Conservation (phyloP, 768 basidiomycete species). For the Amanita rubescens region DNA sequence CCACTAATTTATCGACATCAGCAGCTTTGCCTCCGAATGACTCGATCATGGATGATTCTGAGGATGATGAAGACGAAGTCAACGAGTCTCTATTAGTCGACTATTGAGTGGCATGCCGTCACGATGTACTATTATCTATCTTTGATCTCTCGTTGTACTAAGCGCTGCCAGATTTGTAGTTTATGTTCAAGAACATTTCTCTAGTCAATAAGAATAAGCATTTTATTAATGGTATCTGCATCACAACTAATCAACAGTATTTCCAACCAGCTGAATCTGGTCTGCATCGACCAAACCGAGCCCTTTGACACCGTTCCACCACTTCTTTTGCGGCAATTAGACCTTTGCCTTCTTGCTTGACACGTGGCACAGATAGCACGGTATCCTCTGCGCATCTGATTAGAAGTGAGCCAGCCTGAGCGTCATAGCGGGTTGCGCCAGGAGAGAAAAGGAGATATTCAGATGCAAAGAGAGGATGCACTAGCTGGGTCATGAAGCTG, state of each 20-base stretch:
- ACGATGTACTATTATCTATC: neutral
- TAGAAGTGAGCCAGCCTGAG: constrained; percentile 31
- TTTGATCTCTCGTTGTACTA: neutral
- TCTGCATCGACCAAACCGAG: constrained; percentile 15
- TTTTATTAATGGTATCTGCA: neutral
- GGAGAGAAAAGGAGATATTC: constrained; percentile 18
- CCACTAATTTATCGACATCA: constrained; percentile 11
- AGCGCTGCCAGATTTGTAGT: neutral
- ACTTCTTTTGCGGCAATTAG: constrained; percentile 52
- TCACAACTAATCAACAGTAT: neutral
- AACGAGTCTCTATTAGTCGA: constrained; percentile 32
- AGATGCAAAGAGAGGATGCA: constrained; percentile 9
- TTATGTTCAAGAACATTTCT: neutral
- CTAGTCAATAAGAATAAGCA: neutral
- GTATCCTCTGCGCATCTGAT: constrained; percentile 50
- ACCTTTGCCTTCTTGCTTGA: constrained; percentile 58
- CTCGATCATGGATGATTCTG: constrained; percentile 47
- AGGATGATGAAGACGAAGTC: constrained; percentile 53
- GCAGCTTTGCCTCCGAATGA: constrained; percentile 25
- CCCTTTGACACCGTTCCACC: constrained; percentile 67
- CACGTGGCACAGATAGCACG: constrained; percentile 41
- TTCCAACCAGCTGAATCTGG: constrained; percentile 2
- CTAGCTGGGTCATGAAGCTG: constrained; percentile 33
- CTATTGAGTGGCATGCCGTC: neutral
- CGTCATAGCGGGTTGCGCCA: constrained; percentile 39